These are phyloP conservation scores for Remersonia thermophila DNA, from an alignment of 2,329 filamentous ascomycete genomes.

Conservation along the genomic window DNA sequence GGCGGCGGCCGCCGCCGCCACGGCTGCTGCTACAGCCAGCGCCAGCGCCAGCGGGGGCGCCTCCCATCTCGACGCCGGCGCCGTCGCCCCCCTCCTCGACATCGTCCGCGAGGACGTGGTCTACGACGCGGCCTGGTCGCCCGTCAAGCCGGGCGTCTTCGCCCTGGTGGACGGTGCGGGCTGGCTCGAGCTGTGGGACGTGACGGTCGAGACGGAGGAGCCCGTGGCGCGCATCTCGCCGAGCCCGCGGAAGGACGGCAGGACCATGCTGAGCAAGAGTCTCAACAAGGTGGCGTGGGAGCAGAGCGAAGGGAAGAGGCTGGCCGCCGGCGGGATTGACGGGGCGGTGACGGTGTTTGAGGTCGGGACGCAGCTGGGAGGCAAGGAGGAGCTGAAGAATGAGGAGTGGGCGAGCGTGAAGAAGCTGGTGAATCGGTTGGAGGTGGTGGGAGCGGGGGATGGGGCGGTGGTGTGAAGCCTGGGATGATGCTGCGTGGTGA, in stretches of 20 bases:
- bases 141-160: conserved; percentile 87
- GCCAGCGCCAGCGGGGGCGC: conserved; percentile 33
- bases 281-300: conserved; percentile 96
- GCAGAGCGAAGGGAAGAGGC: conserved; percentile 68
- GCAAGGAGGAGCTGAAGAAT: conserved; percentile 67
- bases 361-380: conserved; percentile 69
- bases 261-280: conserved; percentile 66
- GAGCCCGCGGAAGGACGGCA: conserved; percentile 49
- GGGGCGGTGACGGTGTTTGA: conserved; percentile 88
- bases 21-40: too few species aligned
- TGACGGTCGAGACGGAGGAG: conserved; percentile 84
- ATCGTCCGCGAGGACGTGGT: conserved; percentile 92
- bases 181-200: conserved; percentile 87
- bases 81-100: conserved; percentile 67
- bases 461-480: conserved; percentile 22
- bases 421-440: conserved; percentile 68
- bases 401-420: conserved; percentile 94
- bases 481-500: not conserved
- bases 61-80: conserved; percentile 24
- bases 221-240: conserved; percentile 73
- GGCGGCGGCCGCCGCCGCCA: not conserved
- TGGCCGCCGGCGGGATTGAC: conserved; percentile 87
- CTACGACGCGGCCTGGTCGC: conserved; percentile 93
- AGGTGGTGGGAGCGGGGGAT: conserved; percentile 45
- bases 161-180: conserved; percentile 88